Base-by-base conservation (phyloP, 352 stramenopile species). In the Pythium coloratum region DNA sequence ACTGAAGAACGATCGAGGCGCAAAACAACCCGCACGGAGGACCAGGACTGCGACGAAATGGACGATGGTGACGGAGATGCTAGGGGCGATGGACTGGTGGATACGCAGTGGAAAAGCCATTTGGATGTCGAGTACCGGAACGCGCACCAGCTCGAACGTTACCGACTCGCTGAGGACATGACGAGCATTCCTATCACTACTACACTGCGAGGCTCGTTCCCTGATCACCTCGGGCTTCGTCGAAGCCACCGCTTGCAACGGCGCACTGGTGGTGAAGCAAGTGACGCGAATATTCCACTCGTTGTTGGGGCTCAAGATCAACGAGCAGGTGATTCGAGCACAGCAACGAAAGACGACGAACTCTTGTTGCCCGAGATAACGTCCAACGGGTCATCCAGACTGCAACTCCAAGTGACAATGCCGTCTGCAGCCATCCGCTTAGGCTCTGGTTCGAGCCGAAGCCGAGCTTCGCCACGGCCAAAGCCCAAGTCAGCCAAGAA, bases 101-200 rank as follows among this genome's bases (percentile, higher is more conserved):
- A 10, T 10, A 1, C 28, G 1, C 12, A 28, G 13, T 20, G 9
- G 32, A 58, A 63, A 55, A 51, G 10, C 3, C 50, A 62, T 3
- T 16, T 66, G 3, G 78, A 85, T 34, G 16, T 28, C 20, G 49
- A 30, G 6, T 88, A 84, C 49, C 51, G 59, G 20, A 30, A 49
- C 38, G 58, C 73, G 6, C 76, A 85, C 54, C 50, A 56, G 20
- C 53, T 72, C n/a, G 80, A 89, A 59, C 78, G 77, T 62, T 89
- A 89, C 46, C 49, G 78, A 20, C 66, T 82, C 5, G 44, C 44
- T 2, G 61, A 65, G 7, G 36, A 6, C 0, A 5, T 20, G 2
- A n/a, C 36, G 1, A 36, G 24, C 14, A 30, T 28, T n/a, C 14
- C 50, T 13, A 59, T 20, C 16, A 55, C 46, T 16, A 55, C 62